Conservation (phyloP, 805 yeast species). For the Candida coquimbonensis region DNA sequence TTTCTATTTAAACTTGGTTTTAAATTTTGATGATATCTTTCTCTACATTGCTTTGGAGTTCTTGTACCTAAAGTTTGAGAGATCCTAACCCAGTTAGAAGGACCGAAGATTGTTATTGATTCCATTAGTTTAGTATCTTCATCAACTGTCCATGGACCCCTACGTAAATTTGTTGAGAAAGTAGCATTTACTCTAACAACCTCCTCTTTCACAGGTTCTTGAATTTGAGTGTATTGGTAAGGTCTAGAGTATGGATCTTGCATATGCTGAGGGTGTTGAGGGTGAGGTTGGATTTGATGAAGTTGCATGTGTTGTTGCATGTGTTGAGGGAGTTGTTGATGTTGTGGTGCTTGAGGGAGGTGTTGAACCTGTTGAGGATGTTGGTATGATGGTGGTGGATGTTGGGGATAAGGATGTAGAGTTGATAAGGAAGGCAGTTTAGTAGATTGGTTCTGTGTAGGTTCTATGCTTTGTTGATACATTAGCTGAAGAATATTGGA, state of each 20-base stretch:
- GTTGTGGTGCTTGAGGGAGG: no score
- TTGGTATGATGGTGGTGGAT: no score
- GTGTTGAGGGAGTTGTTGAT: background rate
- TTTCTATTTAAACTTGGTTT: constrained; percentile 77
- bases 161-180: constrained; percentile 25
- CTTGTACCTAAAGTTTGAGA: constrained; percentile 67
- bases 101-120: constrained; percentile 63
- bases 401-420: background rate
- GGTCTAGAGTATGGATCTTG: no score
- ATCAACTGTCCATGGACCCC: constrained; percentile 89
- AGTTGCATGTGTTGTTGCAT: no score
- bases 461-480: no score
- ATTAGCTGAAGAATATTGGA: no score
- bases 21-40: constrained; percentile 84
- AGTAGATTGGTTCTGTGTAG: no score
- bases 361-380: no score
- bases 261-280: no score
- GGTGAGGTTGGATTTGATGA: no score
- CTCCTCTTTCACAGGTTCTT: background rate
- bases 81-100: constrained; percentile 85
- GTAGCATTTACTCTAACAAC: background rate
- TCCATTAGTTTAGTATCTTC: constrained; percentile 72
- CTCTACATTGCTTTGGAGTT: constrained; percentile 89
- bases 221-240: background rate
- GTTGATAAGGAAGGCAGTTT: no score